Conservation (phyloP, 805 yeast species). For the Ogataea pilisensis region DNA sequence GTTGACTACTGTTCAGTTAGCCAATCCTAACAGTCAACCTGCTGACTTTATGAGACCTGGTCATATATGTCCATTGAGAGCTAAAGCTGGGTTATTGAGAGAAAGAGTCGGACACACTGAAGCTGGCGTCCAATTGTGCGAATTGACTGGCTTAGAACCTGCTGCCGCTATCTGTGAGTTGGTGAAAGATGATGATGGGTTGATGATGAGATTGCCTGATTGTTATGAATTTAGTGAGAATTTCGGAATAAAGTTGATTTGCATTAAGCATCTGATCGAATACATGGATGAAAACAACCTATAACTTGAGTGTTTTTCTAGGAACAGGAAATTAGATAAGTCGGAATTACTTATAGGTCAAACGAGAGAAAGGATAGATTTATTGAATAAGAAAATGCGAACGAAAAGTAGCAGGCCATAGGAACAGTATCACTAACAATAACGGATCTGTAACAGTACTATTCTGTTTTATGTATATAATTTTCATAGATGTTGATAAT, state of each 20-base stretch:
- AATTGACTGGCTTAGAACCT: conserved; percentile 70
- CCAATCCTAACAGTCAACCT: conserved; percentile 52
- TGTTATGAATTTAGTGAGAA: conserved; percentile 66
- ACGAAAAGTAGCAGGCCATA: too few relatives aligned
- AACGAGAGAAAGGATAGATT: too few relatives aligned
- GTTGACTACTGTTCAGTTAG: conserved; percentile 69
- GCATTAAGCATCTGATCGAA: conserved; percentile 69
- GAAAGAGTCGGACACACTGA: conserved; percentile 94
- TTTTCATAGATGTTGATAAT: too few relatives aligned
- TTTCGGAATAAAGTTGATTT: conserved; percentile 64
- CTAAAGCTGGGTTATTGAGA: conserved; percentile 77
- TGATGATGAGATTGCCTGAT: conserved; percentile 91
- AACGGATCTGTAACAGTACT: too few relatives aligned
- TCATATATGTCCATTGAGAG: conserved; percentile 88
- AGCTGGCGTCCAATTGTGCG: conserved; percentile 87
- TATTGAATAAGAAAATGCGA: too few relatives aligned
- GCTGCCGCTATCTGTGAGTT: conserved; percentile 93
- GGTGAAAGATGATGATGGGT: conserved; percentile 88
- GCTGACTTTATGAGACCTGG: conserved; percentile 86
- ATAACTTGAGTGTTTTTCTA: too few relatives aligned
- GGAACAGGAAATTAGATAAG: too few relatives aligned
- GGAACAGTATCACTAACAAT: too few relatives aligned
- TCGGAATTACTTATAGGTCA: too few relatives aligned
- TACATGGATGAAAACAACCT: conserved; percentile 36
- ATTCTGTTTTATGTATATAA: too few relatives aligned